A percentile compares a stretch with the other conserved stretches of the same genome.
phyloP scores from a whole-genome alignment of 345 rosid species.

The Turritis glabra region DNA sequence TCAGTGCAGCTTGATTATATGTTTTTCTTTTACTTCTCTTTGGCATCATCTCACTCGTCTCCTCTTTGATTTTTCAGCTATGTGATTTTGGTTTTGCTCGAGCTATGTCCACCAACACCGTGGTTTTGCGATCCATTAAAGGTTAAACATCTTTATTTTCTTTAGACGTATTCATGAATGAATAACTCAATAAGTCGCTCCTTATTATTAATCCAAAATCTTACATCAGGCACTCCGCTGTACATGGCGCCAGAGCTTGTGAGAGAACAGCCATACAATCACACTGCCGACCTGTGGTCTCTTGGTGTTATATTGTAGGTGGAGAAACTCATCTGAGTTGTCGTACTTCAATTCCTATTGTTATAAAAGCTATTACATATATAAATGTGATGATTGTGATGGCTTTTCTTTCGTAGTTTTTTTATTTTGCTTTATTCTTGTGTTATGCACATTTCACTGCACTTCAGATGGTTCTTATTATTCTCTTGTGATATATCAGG shows the following conservation, averaged over 20 bases:
- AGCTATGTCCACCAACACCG: slow-evolving; percentile 97
- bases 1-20: neutral
- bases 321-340: slow-evolving; percentile 1
- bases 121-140: slow-evolving; percentile 92
- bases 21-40: neutral
- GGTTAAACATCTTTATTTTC: slow-evolving; percentile 47
- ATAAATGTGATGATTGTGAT: neutral
- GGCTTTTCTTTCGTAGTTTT: slow-evolving; percentile 13
- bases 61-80: slow-evolving; percentile 54
- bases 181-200: slow-evolving; percentile 7
- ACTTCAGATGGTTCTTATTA: slow-evolving; percentile 17
- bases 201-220: slow-evolving; percentile 18
- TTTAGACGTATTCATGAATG: slow-evolving; percentile 3
- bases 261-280: slow-evolving; percentile 96
- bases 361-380: slow-evolving; percentile 2
- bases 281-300: slow-evolving; percentile 98
- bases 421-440: neutral
- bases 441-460: slow-evolving; percentile 12
- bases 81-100: slow-evolving; percentile 99
- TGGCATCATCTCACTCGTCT: neutral
- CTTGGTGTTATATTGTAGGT: slow-evolving; percentile 97
- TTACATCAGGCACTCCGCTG: slow-evolving; percentile 80
- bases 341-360: slow-evolving; percentile 13
- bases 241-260: slow-evolving; percentile 99
- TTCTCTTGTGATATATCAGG: slow-evolving; percentile 47